Base-by-base conservation (phyloP, 495 filamentous ascomycete species). In the Penicillium bialowiezense region DNA sequence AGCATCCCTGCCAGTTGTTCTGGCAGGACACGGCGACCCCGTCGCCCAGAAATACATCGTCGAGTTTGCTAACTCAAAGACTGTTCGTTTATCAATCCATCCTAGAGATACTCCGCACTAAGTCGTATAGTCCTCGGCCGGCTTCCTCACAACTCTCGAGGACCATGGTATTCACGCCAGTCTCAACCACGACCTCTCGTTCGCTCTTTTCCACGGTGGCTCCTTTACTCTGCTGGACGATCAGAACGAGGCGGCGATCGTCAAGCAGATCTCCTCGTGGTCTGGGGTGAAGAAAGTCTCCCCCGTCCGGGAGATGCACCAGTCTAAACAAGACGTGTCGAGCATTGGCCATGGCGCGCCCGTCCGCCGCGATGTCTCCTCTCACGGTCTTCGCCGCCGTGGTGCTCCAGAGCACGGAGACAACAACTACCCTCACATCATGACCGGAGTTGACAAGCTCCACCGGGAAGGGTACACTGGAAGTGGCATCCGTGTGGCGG, bases 401-500 rank as follows among this genome's bases (percentile, higher is more conserved):
- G 38, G 23, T 13, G 33, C 34, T 7, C n/a, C 19, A 13, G n/a
- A 28, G 7, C 31, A 48, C n/a, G 51, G 46, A 28, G 18, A 34
- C 20, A 49, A 57, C 21, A 36, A 52, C 33, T 36, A 38, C 24
- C 42, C 58, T 31, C 58, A 62, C 21, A 21, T 38, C 7, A 62
- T 58, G 58, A 55, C 51, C 4, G 58, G 58, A 7, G 58, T 62
- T 15, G 55, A 62, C 41, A 58, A 58, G 41, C 44, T 62, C n/a
- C 58, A 44, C 17, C 31, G 38, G 17, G 48, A 58, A 13, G 58
- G 54, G 5, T 55, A 40, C 23, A 21, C 42, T 7, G 56, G 56
- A 9, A 49, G 33, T 18, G 56, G 52, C 4, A 42, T 60, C 15
- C 32, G 43, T 3, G 40, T 60, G 10, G 56, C 49, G 7, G 48